Base-by-base conservation (phyloP, 192 early-diverging fungal genomes). In the Podila verticillata region DNA sequence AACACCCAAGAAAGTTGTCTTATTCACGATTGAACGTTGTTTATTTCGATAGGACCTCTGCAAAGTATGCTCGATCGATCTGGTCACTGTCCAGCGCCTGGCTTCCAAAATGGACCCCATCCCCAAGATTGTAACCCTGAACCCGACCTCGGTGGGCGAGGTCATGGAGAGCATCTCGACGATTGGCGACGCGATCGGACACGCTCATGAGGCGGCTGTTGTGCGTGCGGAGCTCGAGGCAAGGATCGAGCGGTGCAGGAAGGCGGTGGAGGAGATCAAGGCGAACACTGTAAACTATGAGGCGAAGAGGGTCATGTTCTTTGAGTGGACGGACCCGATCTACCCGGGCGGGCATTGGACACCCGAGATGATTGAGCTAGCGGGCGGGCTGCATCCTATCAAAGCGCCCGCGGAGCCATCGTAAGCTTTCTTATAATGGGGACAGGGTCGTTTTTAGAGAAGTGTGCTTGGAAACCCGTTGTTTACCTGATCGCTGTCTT, bases 331-430 rank as follows among this genome's bases (percentile, higher is more conserved):
- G 8, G 85, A 75, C n/a, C 87, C 87, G 26, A 82, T 88, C n/a
- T 88, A 80, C 58, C 63, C 80, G 26, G 87, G 83, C 12, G 87
- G 87, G 12, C 87, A 88, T 48, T 88, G 87, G 87, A 88, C 87
- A 4, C 83, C 87, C 0, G 83, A 88, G 59, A 75, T 88, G 49
- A 86, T 88, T 28, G 73, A 84, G 20, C 54, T 81, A 13, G 81
- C 83, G 12, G 84, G 84, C 7, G 87, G 83, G 6, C 61, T 78
- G 0, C 87, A 88, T 49, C 80, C 85, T 7, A 68, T 88, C 48
- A 85, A 86, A 20, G 54, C 57, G 12, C 77, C 81, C 5, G 85
- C 85, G 17, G 54, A 68, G 4, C 81, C 79, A 29, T 88, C 87
- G 85, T 83, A 73, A 68, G 83, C 36, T 35, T 47, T 39, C 51